phyloP scores from a whole-genome alignment of 805 yeast genomes.

The Candida anglica region DNA sequence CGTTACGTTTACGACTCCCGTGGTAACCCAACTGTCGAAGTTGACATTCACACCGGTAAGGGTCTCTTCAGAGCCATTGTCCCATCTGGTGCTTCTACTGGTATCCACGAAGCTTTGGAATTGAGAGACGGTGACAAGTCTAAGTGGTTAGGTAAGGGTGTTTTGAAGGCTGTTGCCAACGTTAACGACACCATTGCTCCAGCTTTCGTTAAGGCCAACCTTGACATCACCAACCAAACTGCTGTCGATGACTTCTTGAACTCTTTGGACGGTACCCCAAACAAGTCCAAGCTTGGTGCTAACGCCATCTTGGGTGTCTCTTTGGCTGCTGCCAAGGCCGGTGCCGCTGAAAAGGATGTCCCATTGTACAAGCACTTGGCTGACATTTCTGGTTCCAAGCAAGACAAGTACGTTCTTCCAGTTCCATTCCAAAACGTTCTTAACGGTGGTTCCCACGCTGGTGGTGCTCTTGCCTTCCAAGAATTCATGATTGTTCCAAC shows the following conservation, averaged over 20 bases:
- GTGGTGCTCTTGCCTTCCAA: constrained; percentile 21
- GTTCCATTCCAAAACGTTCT: constrained; percentile 20
- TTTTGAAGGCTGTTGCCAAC: constrained; percentile 14
- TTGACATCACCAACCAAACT: constrained; percentile 12
- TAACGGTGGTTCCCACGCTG: constrained; percentile 21
- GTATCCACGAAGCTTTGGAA: constrained; percentile 17
- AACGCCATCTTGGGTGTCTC: constrained; percentile 20
- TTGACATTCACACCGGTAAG: constrained; percentile 12
- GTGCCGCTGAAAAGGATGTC: constrained; percentile 14
- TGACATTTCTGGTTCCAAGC: constrained; percentile 9
- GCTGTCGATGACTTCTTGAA: constrained; percentile 13
- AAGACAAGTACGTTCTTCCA: constrained; percentile 12
- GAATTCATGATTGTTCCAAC: constrained; percentile 21
- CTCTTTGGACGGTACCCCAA: constrained; percentile 15
- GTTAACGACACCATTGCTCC: constrained; percentile 17
- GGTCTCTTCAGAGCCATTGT: constrained; percentile 18
- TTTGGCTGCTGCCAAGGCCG: constrained; percentile 17
- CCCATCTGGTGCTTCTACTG: constrained; percentile 22
- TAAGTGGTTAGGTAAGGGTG: constrained; percentile 21
- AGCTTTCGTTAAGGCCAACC: constrained; percentile 10
- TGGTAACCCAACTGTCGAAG: constrained; percentile 22
- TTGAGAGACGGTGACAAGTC: constrained; percentile 18
- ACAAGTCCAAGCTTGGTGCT: constrained; percentile 18
- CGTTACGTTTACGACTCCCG: constrained; percentile 19
- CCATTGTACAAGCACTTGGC: constrained; percentile 17